These are phyloP conservation scores for Hemisphaericaspora nanyangensis DNA, from an alignment of 805 yeast genomes.

Conservation along the genomic window DNA sequence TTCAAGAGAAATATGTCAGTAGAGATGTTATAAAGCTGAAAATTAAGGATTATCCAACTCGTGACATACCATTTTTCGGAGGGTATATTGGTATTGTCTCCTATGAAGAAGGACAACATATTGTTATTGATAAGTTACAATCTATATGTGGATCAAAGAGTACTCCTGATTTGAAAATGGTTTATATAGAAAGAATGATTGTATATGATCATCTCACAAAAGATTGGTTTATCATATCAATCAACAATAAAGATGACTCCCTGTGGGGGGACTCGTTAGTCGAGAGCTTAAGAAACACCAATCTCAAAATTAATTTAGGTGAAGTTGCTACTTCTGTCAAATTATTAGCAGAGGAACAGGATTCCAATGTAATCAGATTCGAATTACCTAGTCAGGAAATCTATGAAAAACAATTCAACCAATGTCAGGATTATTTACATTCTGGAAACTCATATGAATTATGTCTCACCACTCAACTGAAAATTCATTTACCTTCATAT, in stretches of 20 bases:
- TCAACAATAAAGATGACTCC: conserved; percentile 31
- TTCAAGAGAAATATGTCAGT: conserved; percentile 36
- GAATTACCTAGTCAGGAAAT: conserved; percentile 49
- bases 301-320: conserved; percentile 12
- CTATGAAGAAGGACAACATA: conserved; percentile 77
- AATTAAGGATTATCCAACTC: conserved; percentile 13
- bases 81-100: conserved; percentile 85
- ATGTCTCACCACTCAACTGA: conserved; percentile 79
- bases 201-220: conserved; percentile 47
- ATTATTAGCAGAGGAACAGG: conserved; percentile 19
- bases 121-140: conserved; percentile 28
- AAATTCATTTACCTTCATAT: conserved; percentile 46
- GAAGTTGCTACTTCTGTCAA: conserved; percentile 17
- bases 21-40: conserved; percentile 21
- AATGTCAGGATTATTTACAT: conserved; percentile 64
- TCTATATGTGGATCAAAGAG: conserved; percentile 23
- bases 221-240: conserved; percentile 50
- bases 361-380: conserved; percentile 26
- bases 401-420: conserved; percentile 53
- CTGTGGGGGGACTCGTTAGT: conserved; percentile 30
- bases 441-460: conserved; percentile 92
- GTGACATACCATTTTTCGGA: conserved; percentile 76
- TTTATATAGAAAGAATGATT: conserved; percentile 64
- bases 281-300: conserved; percentile 1
- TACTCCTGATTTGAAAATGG: conserved; percentile 73